Base-by-base conservation (phyloP, 2,329 filamentous ascomycete genomes). In the Neonectria ditissima region DNA sequence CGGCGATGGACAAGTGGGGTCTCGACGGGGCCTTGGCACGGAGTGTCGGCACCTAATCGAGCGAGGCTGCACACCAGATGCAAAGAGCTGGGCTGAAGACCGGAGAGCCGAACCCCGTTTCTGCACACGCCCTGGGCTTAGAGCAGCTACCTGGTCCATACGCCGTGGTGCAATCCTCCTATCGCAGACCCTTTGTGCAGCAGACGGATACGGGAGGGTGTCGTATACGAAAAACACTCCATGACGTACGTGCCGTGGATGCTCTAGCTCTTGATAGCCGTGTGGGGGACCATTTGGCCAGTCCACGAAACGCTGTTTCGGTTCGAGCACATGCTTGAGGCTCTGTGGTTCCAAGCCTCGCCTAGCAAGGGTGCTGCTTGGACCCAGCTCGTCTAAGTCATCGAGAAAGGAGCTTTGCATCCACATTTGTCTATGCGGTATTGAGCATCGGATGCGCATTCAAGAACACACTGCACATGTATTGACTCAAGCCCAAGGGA, bases 21-120 rank as follows among this genome's bases (percentile, higher is more conserved):
- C 55, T 11, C 3, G 9, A 45, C 32, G 20, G 62, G 56, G 32
- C 66, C 69, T 64, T 66, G 62, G 64, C 67, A 66, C 69, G 64
- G 64, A 69, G 61, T 20, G 43, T 71, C 64, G 62, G 68, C 53
- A 24, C 10, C 41, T 55, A 34, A 28, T 55, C 52, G 24, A 65
- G 55, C 59, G 56, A 62, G 45, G 45, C 65, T 58, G n/a, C n/a
- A 22, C 32, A 56, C 32, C 8, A 34, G n/a, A 53, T 43, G 32
- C 24, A 54, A 44, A 44, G 37, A 20, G 30, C 30, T 41, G 56
- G 58, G 43, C 37, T 24, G 43, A 55, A 48, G 44, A 14, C 26
- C 43, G 26, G 18, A 55, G 50, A 44, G 55, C 60, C 60, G 60
- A 63, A 58, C 20, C 20, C 54, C 60, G 55, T 18, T 14, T 14